Conservation (phyloP, 164 flowering plant genomes). For the Liquidambar formosana region DNA sequence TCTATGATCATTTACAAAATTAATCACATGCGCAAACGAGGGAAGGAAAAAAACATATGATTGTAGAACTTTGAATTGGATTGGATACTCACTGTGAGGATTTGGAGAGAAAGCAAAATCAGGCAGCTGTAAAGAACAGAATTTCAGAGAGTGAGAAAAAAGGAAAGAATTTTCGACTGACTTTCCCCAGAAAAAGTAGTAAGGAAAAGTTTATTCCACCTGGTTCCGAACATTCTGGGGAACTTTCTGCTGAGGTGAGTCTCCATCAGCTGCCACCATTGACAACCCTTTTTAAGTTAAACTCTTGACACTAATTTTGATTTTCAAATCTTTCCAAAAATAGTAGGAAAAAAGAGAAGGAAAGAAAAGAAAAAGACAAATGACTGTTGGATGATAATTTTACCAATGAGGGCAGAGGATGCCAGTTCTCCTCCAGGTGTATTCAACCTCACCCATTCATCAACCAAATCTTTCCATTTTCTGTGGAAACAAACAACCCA, state of each 20-base stretch:
- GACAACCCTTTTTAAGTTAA: constrained; percentile 7
- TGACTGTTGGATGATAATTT: neutral
- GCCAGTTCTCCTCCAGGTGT: constrained; percentile 44
- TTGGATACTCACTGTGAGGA: constrained; percentile 66
- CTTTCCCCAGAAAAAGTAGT: constrained; percentile 3
- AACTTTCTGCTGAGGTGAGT: constrained; percentile 66
- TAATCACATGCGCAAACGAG: neutral
- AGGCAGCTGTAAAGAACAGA: constrained; percentile 56
- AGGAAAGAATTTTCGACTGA: constrained; percentile 5
- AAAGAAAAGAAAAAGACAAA: neutral
- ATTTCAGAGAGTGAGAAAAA: constrained; percentile 15
- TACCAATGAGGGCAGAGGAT: constrained; percentile 51
- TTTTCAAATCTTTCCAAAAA: neutral
- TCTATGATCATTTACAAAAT: constrained; percentile 25
- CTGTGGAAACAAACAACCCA: constrained; percentile 37
- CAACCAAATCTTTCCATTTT: constrained; percentile 95
- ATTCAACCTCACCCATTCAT: constrained; percentile 81
- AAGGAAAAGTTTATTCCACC: constrained; percentile 38
- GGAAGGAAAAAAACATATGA: constrained; percentile 4
- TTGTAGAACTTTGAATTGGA: constrained; percentile 19
- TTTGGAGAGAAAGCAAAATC: constrained; percentile 79
- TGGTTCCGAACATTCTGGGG: constrained; percentile 58
- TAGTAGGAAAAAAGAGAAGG: constrained; percentile 1
- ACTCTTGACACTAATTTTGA: neutral
- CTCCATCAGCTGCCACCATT: constrained; percentile 57